These are phyloP conservation scores for Crucibulum cyathiforme DNA, from an alignment of 1,284 basidiomycete genomes.

Conservation along the genomic window DNA sequence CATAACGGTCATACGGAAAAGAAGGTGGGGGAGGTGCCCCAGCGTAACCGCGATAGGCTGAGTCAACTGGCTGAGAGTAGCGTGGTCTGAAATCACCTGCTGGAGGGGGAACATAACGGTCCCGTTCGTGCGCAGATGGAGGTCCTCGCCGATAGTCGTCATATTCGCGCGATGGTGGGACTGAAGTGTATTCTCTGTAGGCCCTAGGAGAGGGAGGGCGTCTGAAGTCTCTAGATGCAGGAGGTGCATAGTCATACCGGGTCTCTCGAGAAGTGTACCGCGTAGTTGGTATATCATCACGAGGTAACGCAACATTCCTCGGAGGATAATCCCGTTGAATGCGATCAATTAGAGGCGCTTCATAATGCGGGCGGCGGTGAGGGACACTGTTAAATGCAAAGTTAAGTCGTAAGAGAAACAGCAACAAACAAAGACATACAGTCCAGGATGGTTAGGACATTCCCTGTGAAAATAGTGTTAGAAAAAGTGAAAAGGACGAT, in stretches of 20 bases:
- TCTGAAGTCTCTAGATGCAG: slow-evolving; percentile 63
- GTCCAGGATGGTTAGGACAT: slow-evolving; percentile 65
- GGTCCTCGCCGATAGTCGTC: slow-evolving; percentile 71
- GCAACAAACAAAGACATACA: slow-evolving; percentile 33
- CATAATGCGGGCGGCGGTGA: slow-evolving; percentile 45
- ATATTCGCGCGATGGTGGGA: slow-evolving; percentile 59
- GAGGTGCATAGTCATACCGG: slow-evolving; percentile 63
- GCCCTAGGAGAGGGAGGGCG: slow-evolving; percentile 69
- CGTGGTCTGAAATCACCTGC: slow-evolving; percentile 43
- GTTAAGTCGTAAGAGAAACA: slow-evolving; percentile 3
- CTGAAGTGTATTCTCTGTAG: slow-evolving; percentile 62
- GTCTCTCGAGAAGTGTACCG: slow-evolving; percentile 54
- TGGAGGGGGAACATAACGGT: slow-evolving; percentile 48
- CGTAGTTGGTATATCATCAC: slow-evolving; percentile 59
- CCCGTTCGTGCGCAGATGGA: slow-evolving; percentile 50
- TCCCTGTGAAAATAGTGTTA: slow-evolving; percentile 55
- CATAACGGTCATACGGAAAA: slow-evolving; percentile 66
- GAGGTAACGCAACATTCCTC: slow-evolving; percentile 47
- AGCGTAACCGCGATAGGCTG: slow-evolving; percentile 46
- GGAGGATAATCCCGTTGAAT: slow-evolving; percentile 59
- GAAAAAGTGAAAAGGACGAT: slow-evolving; percentile 1
- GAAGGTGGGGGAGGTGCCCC: slow-evolving; percentile 54
- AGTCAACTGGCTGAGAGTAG: slow-evolving; percentile 61
- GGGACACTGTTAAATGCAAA: slow-evolving; percentile 16
- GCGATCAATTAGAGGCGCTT: slow-evolving; percentile 60